Percentiles rank a stretch among this genome's conserved stretches.
These are phyloP conservation scores for Linderniella brevidens DNA, from an alignment of 257 asterid species.

Conservation along the genomic window DNA sequence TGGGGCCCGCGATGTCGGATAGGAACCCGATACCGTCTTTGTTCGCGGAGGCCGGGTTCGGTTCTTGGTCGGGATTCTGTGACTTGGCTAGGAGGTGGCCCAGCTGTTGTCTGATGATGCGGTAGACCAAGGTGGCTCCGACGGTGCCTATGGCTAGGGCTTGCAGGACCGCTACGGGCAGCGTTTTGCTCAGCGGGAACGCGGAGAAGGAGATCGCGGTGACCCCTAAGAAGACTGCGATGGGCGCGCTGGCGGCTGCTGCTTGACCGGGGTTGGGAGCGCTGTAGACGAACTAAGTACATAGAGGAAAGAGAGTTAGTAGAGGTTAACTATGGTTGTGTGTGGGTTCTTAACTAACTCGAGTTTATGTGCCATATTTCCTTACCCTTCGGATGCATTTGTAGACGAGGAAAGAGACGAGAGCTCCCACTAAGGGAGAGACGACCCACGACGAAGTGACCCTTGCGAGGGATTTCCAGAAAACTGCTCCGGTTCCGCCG, in stretches of 20 bases:
- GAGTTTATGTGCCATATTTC: too few species aligned
- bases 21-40: conserved; percentile 37
- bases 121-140: conserved; percentile 40
- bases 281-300: conserved; percentile 78
- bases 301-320: neutral
- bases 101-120: conserved; percentile 52
- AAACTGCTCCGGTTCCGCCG: conserved; percentile 84
- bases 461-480: conserved; percentile 86
- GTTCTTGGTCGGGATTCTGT: conserved; percentile 14
- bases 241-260: conserved; percentile 85
- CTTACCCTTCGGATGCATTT: conserved; percentile 84
- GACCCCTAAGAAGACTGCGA: conserved; percentile 75
- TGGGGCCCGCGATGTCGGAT: conserved; percentile 88
- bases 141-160: conserved; percentile 56
- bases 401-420: conserved; percentile 74
- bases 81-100: conserved; percentile 69
- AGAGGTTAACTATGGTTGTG: too few species aligned
- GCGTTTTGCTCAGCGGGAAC: conserved; percentile 56
- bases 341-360: too few species aligned
- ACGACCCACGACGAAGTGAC: conserved; percentile 86
- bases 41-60: conserved; percentile 14
- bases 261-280: conserved; percentile 95
- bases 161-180: conserved; percentile 30
- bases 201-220: conserved; percentile 69
- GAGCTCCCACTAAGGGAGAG: conserved; percentile 74